Conservation (phyloP, 352 stramenopile genomes). For the Pythium monospermum region DNA sequence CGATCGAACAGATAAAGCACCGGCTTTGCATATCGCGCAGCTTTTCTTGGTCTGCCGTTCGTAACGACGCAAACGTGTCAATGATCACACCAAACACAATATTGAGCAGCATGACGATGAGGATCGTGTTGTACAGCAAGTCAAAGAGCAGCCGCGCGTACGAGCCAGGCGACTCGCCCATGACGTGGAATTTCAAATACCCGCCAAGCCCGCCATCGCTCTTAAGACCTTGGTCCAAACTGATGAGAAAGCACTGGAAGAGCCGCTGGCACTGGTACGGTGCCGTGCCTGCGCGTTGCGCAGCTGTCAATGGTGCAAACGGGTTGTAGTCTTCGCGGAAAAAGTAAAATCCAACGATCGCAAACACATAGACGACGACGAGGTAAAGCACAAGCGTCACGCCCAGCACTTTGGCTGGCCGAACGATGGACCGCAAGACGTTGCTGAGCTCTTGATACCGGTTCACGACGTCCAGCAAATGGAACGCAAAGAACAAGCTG, state of each 20-base stretch:
- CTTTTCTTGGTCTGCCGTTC: slow-evolving; percentile 58
- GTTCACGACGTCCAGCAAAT: slow-evolving; percentile 72
- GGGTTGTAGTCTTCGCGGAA: slow-evolving; percentile 64
- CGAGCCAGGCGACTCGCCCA: slow-evolving; percentile 31
- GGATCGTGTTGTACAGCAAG: slow-evolving; percentile 59
- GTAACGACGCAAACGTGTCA: slow-evolving; percentile 73
- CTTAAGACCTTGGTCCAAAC: slow-evolving; percentile 68
- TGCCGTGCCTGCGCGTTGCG: slow-evolving; percentile 27
- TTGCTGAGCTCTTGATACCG: slow-evolving; percentile 74
- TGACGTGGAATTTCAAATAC: slow-evolving; percentile 34
- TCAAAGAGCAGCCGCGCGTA: slow-evolving; percentile 63
- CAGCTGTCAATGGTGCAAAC: slow-evolving; percentile 20
- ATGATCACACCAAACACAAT: slow-evolving; percentile 79
- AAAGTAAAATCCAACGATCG: slow-evolving; percentile 65
- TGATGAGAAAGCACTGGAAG: slow-evolving; percentile 73
- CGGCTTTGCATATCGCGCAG: slow-evolving; percentile 59
- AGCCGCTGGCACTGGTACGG: slow-evolving; percentile 61
- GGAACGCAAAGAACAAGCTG: slow-evolving; percentile 76
- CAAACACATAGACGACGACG: slow-evolving; percentile 72
- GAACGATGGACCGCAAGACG: slow-evolving; percentile 57
- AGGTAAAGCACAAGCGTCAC: slow-evolving; percentile 65
- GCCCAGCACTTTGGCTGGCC: slow-evolving; percentile 48
- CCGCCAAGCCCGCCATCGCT: slow-evolving; percentile 50
- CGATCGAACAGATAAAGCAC: slow-evolving; percentile 80
- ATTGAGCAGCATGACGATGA: slow-evolving; percentile 74